These are phyloP conservation scores for Cyclaneusma minus DNA, from an alignment of 2,329 filamentous ascomycete species.

Conservation along the genomic window DNA sequence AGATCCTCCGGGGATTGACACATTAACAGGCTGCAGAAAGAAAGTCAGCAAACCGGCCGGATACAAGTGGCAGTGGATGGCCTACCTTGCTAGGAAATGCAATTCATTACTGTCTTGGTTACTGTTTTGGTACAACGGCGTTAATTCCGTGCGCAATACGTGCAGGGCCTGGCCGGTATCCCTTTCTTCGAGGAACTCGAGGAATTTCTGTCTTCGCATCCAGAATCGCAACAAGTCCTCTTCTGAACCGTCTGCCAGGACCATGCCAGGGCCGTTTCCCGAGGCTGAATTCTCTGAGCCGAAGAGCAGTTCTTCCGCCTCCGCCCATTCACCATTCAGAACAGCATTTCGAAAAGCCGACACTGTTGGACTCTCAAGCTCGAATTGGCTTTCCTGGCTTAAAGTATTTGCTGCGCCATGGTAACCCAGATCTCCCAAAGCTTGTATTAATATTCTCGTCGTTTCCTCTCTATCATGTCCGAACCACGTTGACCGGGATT, in stretches of 20 bases:
- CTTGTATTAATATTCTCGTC: slow-evolving; percentile 82
- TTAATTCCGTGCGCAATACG: slow-evolving; percentile 78
- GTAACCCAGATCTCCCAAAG: slow-evolving; percentile 79
- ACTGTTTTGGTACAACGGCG: slow-evolving; percentile 68
- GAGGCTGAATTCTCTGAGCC: slow-evolving; percentile 32
- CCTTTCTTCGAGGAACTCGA: slow-evolving; percentile 70
- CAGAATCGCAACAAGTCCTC: slow-evolving; percentile 71
- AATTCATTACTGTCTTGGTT: slow-evolving; percentile 59
- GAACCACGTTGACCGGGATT: slow-evolving; percentile 37
- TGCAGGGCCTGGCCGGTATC: slow-evolving; percentile 60
- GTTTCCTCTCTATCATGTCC: slow-evolving; percentile 89
- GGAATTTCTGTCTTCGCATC: slow-evolving; percentile 84
- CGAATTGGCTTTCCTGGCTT: slow-evolving; percentile 68
- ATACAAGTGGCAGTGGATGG: too few relatives aligned
- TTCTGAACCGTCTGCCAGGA: slow-evolving; percentile 62
- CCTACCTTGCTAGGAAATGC: slow-evolving; percentile 63
- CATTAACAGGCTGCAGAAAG: slow-evolving; percentile 61
- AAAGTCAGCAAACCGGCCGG: slow-evolving; percentile 6
- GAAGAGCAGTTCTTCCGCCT: slow-evolving; percentile 71
- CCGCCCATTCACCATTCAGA: slow-evolving; percentile 62
- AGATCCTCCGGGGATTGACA: slow-evolving; percentile 66
- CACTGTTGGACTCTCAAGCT: slow-evolving; percentile 74
- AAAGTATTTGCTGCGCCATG: slow-evolving; percentile 58
- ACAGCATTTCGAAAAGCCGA: slow-evolving; percentile 75
- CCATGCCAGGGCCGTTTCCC: slow-evolving; percentile 43